A percentile compares a stretch with the other conserved stretches of the same genome.
phyloP scores from a whole-genome alignment of 2,329 filamentous ascomycete genomes.

The Phymatotrichopsis omnivora region DNA sequence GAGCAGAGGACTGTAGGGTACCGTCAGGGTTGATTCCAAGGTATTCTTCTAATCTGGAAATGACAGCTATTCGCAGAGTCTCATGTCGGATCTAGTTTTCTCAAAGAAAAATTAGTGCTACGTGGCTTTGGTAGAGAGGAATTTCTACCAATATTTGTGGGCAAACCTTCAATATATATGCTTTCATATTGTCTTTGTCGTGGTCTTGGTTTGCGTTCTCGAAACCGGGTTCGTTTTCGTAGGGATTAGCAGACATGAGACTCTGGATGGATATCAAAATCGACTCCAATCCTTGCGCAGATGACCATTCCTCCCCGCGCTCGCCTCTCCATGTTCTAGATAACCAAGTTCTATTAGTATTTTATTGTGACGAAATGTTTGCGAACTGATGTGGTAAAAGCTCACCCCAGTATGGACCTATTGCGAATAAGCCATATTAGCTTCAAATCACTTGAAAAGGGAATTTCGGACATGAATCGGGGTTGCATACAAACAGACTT shows the following conservation, averaged over 20 bases:
- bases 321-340: conserved; percentile 84
- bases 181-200: conserved; percentile 63
- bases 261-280: conserved; percentile 93
- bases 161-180: conserved; percentile 69
- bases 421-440: conserved; percentile 21
- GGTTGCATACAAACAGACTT: conserved; percentile 72
- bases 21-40: conserved; percentile 53
- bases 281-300: conserved; percentile 88
- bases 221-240: conserved; percentile 92
- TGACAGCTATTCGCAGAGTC: conserved; percentile 72
- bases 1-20: conserved; percentile 35
- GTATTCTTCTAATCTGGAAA: conserved; percentile 73
- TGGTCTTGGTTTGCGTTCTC: conserved; percentile 58
- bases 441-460: no score
- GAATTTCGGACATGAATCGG: background rate
- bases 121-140: background rate
- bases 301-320: conserved; percentile 88
- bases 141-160: background rate
- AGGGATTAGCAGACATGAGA: conserved; percentile 85
- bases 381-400: no score
- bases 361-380: no score
- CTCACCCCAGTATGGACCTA: conserved; percentile 77
- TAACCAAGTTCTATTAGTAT: no score
- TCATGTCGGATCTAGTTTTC: conserved; percentile 72
- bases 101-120: conserved; percentile 9